Evolutionary conservation across 2,329 filamentous ascomycete species (phyloP).

Genomic region (Lachnellula arida): DNA sequence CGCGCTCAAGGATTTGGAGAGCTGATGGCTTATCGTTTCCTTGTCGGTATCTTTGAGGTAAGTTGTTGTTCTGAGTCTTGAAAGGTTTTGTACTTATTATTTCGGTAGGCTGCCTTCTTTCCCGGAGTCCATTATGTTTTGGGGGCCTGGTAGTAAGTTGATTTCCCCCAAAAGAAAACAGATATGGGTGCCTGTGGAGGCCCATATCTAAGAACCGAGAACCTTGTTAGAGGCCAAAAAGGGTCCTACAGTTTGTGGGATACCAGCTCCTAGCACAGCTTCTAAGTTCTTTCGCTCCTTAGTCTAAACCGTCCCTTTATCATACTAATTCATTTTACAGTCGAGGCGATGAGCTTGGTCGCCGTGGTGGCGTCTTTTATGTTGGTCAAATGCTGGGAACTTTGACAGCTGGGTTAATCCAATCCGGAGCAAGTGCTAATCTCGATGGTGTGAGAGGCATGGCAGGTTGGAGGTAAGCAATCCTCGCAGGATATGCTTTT

Average conservation of each 20-base stretch:
- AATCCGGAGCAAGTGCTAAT: conserved; percentile 17
- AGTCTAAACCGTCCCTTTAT: too few species aligned
- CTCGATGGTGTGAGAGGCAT: conserved; percentile 21
- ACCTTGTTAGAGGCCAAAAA: too few species aligned
- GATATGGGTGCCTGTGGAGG: too few species aligned
- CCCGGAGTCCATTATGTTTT: conserved; percentile 35
- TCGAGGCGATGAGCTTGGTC: conserved; percentile 29
- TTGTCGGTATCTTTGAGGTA: conserved; percentile 50
- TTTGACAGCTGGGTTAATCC: conserved; percentile 23
- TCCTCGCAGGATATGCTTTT: background rate
- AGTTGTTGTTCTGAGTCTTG: too few species aligned
- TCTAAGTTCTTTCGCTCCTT: too few species aligned
- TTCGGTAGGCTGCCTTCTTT: conserved; percentile 30
- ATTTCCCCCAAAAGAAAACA: too few species aligned
- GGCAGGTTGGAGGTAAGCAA: conserved; percentile 32
- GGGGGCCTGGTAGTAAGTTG: conserved; percentile 30
- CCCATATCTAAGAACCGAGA: too few species aligned
- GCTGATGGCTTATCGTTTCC: conserved; percentile 48
- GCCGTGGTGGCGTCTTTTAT: conserved; percentile 24
- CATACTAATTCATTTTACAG: background rate
- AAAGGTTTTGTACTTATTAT: too few species aligned
- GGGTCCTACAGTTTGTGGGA: too few species aligned
- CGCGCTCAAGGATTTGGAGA: conserved; percentile 43
- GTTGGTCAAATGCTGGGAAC: conserved; percentile 25
- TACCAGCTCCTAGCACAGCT: background rate